Base-by-base conservation (phyloP, 176 grass and related monocot genomes). In the Leersia perrieri region DNA sequence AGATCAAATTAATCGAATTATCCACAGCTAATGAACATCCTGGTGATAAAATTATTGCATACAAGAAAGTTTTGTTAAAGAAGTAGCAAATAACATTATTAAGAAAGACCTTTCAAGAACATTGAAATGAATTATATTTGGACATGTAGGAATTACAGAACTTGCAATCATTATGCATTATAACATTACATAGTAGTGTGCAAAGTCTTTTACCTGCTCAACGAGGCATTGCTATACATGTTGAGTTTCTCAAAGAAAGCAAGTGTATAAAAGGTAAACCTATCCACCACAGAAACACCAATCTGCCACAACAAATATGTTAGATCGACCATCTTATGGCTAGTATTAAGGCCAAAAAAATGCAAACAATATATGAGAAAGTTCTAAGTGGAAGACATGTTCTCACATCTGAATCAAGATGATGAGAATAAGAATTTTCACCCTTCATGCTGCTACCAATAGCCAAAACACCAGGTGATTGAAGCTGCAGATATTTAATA, bases 181-280 rank as follows among this genome's bases (percentile, higher is more conserved):
- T 69, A 84, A 61, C 15, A 80, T 36, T 30, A 53, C 23, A 18
- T 3, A 66, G 47, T 23, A 76, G 1, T 40, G 47, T 69, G 7
- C 47, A 63, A 80, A 73, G 11, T 63, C 3, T 82, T 82, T 66
- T 93, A 95, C 96, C 96, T 95, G 85, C 81, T 91, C 79, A 99
- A 79, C 63, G 96, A 95, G 68, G 96, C 92, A 87, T 99, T 99
- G 93, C 96, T 99, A 79, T 99, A 93, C 92, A 99, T 99, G 89
- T 99, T 92, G 73, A 95, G 82, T 72, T 89, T 99, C 90, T 99
- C 92, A 84, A 99, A 99, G 82, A 99, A 95, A 66, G 92, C 90
- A 79, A 99, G 96, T 49, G 96, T 99, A 80, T 99, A 93, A 69
- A 88, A 99, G 29, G 92, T 99, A 90, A 95, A 99, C 68, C 96